Evolutionary conservation across 352 stramenopile genomes (phyloP).

Genomic region (Pythium volutum): DNA sequence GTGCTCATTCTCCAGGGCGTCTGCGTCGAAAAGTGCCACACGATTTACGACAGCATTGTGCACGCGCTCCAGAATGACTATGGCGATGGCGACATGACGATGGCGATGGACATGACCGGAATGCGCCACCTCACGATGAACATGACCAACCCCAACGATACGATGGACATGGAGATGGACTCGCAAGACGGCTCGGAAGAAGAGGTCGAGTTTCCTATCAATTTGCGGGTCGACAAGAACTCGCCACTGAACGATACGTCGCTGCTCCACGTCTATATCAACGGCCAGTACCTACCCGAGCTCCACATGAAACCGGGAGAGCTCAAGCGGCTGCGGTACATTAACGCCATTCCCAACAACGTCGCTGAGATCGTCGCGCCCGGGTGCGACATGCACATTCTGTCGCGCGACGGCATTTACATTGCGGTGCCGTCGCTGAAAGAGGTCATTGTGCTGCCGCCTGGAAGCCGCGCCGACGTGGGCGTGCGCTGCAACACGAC

Average conservation of each 20-base stretch:
- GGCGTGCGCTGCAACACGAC: conserved; percentile 42
- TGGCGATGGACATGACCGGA: conserved; percentile 26
- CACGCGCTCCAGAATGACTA: conserved; percentile 62
- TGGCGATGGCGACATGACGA: conserved; percentile 18
- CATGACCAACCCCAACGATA: conserved; percentile 16
- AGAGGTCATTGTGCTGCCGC: conserved; percentile 56
- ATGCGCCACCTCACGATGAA: conserved; percentile 10
- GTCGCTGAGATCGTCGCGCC: conserved; percentile 62
- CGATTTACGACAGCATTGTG: conserved; percentile 49
- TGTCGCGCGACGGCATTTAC: conserved; percentile 76
- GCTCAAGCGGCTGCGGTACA: conserved; percentile 63
- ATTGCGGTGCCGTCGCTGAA: conserved; percentile 39
- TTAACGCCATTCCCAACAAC: conserved; percentile 85
- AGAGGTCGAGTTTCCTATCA: conserved; percentile 36
- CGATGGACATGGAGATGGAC: conserved; percentile 22
- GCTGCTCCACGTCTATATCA: conserved; percentile 66
- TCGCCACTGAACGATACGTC: conserved; percentile 71
- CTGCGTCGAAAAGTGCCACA: conserved; percentile 68
- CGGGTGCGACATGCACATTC: conserved; percentile 49
- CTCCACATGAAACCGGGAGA: conserved; percentile 46
- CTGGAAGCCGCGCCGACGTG: conserved; percentile 64
- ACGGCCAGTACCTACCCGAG: conserved; percentile 66
- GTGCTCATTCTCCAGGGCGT: conserved; percentile 67
- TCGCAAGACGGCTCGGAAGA: conserved; percentile 14
- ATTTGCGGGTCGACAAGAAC: conserved; percentile 36